Conservation (phyloP, 495 filamentous ascomycete genomes). For the Lophiotrema nucula region DNA sequence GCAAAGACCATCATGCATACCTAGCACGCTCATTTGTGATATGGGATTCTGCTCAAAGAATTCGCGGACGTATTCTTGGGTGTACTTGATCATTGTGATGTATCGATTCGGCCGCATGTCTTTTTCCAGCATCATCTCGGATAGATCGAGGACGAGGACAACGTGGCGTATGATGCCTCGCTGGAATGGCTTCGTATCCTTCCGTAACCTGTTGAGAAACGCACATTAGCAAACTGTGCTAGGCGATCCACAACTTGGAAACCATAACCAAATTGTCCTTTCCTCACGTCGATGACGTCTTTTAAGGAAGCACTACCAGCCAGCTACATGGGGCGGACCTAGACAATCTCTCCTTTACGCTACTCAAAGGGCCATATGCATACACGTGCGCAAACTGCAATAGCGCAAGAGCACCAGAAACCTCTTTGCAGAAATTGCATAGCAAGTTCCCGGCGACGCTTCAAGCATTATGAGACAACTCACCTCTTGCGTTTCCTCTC, state of each 20-base stretch:
- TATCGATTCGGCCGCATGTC: conserved; percentile 87
- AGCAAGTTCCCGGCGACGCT: neutral
- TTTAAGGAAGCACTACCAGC: too few species aligned
- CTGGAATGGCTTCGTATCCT: conserved; percentile 91
- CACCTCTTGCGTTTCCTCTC: conserved; percentile 75
- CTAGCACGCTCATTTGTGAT: conserved; percentile 85
- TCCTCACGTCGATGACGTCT: too few species aligned
- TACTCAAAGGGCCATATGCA: too few species aligned
- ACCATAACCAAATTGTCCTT: too few species aligned
- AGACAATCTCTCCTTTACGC: too few species aligned
- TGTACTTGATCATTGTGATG: conserved; percentile 76
- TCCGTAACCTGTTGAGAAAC: conserved; percentile 59
- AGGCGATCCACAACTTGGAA: neutral
- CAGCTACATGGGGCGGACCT: too few species aligned
- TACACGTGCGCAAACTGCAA: too few species aligned
- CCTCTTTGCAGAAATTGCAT: too few species aligned
- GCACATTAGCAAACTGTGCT: conserved; percentile 4
- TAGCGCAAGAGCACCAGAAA: too few species aligned
- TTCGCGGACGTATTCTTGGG: conserved; percentile 83
- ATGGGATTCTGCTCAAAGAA: conserved; percentile 99
- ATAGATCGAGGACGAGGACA: conserved; percentile 88
- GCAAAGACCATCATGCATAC: conserved; percentile 85
- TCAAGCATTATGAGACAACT: conserved; percentile 16
- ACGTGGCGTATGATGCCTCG: conserved; percentile 95
- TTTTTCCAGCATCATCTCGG: conserved; percentile 90